These are phyloP conservation scores for Spergularia azorica DNA, from an alignment of 179 eudicot genomes.

Conservation along the genomic window DNA sequence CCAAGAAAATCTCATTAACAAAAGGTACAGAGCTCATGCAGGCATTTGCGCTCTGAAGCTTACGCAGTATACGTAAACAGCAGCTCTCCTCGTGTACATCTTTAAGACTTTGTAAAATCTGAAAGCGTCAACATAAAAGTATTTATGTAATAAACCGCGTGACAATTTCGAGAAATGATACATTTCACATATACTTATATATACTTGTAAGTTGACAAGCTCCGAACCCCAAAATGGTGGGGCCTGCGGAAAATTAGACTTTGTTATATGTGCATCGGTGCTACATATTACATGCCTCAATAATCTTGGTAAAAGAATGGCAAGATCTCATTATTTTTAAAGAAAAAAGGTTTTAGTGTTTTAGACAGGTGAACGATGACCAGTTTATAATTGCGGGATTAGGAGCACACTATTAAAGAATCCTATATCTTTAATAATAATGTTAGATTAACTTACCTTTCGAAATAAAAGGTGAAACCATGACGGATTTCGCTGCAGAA, in stretches of 20 bases:
- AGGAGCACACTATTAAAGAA: neutral
- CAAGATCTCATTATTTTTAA: no score
- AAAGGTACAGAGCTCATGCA: neutral
- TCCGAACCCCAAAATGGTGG: no score
- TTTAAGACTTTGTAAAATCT: neutral
- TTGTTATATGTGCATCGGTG: no score
- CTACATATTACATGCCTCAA: no score
- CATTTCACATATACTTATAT: no score
- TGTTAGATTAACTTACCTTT: neutral
- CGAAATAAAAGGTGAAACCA: neutral
- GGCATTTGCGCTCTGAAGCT: neutral
- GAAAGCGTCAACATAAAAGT: neutral
- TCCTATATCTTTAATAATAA: neutral
- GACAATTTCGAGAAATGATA: neutral
- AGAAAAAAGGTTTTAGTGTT: no score
- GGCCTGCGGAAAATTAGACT: no score
- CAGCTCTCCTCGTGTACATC: neutral
- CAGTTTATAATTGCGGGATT: neutral
- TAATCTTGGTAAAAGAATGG: no score
- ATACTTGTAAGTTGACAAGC: no score
- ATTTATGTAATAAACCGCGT: neutral
- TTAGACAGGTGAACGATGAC: no score
- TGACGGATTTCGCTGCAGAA: neutral
- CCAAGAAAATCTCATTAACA: conserved; percentile 3
- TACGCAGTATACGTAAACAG: neutral